Percentiles rank a stretch among this genome's conserved stretches.
Evolutionary conservation across 805 yeast genomes (phyloP).

Genomic region (Candida awuae): DNA sequence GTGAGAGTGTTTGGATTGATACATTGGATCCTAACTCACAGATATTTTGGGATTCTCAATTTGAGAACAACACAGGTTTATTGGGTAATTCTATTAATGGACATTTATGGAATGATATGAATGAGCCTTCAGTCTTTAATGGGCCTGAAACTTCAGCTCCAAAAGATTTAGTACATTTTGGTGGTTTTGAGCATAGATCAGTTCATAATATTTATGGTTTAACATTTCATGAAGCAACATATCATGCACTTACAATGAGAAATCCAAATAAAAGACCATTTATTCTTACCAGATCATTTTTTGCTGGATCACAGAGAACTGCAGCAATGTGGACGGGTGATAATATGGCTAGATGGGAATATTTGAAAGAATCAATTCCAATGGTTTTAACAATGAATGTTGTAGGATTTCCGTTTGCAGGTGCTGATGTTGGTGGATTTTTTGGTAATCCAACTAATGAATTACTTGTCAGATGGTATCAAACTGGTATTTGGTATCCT

Average conservation of each 20-base stretch:
- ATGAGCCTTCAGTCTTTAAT: conserved; percentile 89
- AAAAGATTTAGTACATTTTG: conserved; percentile 69
- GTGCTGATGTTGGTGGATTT: conserved; percentile 97
- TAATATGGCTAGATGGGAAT: conserved; percentile 89
- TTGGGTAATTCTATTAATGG: conserved; percentile 53
- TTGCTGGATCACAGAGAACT: conserved; percentile 83
- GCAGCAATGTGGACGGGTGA: conserved; percentile 99
- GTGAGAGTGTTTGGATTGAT: conserved; percentile 91
- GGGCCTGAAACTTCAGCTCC: conserved; percentile 94
- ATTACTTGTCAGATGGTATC: conserved; percentile 87
- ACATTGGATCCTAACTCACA: conserved; percentile 59
- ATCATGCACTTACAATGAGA: conserved; percentile 51
- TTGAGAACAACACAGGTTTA: conserved; percentile 37
- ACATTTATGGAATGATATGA: conserved; percentile 96
- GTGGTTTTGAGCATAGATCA: conserved; percentile 84
- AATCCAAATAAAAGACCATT: conserved; percentile 64
- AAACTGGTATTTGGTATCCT: conserved; percentile 92
- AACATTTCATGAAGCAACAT: conserved; percentile 74
- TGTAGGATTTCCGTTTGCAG: conserved; percentile 85
- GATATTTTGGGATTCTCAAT: conserved; percentile 50
- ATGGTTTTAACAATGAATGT: conserved; percentile 78
- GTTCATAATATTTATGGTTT: conserved; percentile 82
- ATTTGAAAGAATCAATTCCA: conserved; percentile 70
- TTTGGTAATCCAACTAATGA: conserved; percentile 84
- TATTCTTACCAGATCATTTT: conserved; percentile 77